These are phyloP conservation scores for Isatis lusitanica DNA, from an alignment of 441 rosid species.

Conservation along the genomic window DNA sequence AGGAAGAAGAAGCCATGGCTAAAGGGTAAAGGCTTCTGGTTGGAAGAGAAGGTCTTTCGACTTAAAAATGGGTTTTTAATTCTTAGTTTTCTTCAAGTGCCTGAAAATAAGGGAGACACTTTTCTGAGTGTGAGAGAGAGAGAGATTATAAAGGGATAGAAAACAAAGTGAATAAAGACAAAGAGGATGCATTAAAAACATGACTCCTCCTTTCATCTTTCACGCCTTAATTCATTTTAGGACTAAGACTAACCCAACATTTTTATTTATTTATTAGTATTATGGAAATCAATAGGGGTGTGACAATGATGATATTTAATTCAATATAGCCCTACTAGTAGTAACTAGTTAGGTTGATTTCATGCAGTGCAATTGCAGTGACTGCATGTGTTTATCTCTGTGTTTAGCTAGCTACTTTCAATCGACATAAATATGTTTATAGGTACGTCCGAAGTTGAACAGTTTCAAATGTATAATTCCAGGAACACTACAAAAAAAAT, in stretches of 20 bases:
- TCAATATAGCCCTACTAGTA: conserved; percentile 7
- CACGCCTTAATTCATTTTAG: conserved; percentile 21
- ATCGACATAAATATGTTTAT: neutral
- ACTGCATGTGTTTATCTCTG: conserved; percentile 24
- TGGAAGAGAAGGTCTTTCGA: conserved; percentile 25
- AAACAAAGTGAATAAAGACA: conserved; percentile 41
- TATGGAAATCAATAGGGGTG: neutral
- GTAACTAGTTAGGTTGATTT: conserved; percentile 14
- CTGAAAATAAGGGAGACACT: conserved; percentile 38
- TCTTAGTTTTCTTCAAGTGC: conserved; percentile 14
- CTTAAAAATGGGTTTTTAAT: conserved; percentile 1
- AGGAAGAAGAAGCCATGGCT: conserved; percentile 26
- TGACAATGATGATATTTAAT: conserved; percentile 19
- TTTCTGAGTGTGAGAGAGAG: conserved; percentile 26
- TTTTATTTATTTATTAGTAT: neutral
- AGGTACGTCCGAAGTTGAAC: neutral
- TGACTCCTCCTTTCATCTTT: conserved; percentile 27
- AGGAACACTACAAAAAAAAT: neutral
- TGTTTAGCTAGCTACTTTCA: neutral
- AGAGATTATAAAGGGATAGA: conserved; percentile 24
- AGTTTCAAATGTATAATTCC: neutral
- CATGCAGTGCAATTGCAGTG: conserved; percentile 17
- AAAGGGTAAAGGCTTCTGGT: conserved; percentile 1
- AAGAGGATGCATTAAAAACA: conserved; percentile 37
- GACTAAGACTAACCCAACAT: neutral